Evolutionary conservation across 768 basidiomycete species (phyloP).

Genomic region (Serendipita indica): DNA sequence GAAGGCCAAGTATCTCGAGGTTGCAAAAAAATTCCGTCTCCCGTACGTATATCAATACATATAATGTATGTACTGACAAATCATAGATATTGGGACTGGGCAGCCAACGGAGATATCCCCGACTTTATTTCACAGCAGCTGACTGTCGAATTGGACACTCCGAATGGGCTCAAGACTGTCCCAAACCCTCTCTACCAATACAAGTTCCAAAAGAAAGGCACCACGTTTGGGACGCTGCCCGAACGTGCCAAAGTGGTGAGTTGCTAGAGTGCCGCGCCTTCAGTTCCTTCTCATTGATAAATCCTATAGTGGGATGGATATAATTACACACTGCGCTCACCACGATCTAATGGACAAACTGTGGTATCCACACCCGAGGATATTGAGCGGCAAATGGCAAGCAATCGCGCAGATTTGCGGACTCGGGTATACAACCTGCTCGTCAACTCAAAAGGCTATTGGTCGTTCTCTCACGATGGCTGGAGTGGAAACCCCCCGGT

Average conservation of each 20-base stretch:
- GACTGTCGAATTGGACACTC: conserved; percentile 24
- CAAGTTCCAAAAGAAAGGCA: conserved; percentile 23
- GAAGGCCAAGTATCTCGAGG: conserved; percentile 18
- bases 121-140: conserved; percentile 24
- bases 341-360: conserved; percentile 22
- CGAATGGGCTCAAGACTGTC: conserved; percentile 22
- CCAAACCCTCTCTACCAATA: conserved; percentile 26
- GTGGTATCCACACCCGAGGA: conserved; percentile 18
- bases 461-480: conserved; percentile 8
- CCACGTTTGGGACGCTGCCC: not conserved
- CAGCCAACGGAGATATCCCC: conserved; percentile 27
- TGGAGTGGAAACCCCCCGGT: not conserved
- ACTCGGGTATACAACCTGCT: conserved; percentile 9
- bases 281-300: not conserved
- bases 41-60: not conserved
- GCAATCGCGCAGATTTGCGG: conserved; percentile 11
- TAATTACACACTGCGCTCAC: conserved; percentile 17
- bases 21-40: conserved; percentile 1
- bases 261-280: not conserved
- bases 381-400: no score
- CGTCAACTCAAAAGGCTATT: not conserved
- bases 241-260: not conserved
- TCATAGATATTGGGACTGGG: conserved; percentile 37
- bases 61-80: conserved; percentile 20
- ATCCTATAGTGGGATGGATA: conserved; percentile 21